These are phyloP conservation scores for Capsicum baccatum DNA, from an alignment of 257 asterid species.

Conservation along the genomic window DNA sequence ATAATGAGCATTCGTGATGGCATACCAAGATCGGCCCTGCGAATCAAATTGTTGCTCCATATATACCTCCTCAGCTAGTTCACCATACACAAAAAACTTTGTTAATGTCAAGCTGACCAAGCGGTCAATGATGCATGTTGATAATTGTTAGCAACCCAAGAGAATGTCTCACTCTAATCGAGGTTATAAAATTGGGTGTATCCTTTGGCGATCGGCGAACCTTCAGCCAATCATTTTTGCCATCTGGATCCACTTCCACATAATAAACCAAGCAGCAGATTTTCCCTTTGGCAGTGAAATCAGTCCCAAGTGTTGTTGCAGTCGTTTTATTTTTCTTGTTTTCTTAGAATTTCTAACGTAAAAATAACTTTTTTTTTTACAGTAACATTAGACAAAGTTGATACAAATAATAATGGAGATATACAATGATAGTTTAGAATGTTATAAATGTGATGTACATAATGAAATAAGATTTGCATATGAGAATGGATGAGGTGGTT, in stretches of 20 bases:
- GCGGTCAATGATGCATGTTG: not conserved
- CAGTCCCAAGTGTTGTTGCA: too few relatives aligned
- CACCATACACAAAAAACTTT: not conserved
- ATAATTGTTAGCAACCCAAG: not conserved
- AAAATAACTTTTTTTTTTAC: too few relatives aligned
- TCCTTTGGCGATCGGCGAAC: not conserved
- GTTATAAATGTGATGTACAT: too few relatives aligned
- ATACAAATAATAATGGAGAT: too few relatives aligned
- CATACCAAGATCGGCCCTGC: not conserved
- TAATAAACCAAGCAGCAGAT: not conserved
- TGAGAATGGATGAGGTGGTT: not conserved
- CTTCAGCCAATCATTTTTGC: not conserved
- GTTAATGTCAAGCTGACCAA: not conserved
- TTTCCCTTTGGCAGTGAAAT: not conserved
- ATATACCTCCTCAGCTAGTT: not conserved
- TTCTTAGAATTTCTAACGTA: too few relatives aligned
- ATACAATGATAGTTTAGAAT: too few relatives aligned
- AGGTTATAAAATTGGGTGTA: not conserved
- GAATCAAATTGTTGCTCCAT: not conserved
- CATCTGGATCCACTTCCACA: not conserved
- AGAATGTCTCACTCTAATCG: not conserved
- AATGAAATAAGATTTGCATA: too few relatives aligned
- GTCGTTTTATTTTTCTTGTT: too few relatives aligned
- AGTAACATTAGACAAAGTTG: too few relatives aligned
- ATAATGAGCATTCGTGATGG: not conserved